A percentile compares a stretch with the other conserved stretches of the same genome.
Evolutionary conservation across 1,284 basidiomycete species (phyloP).

Genomic region (Puccinia novopanici): DNA sequence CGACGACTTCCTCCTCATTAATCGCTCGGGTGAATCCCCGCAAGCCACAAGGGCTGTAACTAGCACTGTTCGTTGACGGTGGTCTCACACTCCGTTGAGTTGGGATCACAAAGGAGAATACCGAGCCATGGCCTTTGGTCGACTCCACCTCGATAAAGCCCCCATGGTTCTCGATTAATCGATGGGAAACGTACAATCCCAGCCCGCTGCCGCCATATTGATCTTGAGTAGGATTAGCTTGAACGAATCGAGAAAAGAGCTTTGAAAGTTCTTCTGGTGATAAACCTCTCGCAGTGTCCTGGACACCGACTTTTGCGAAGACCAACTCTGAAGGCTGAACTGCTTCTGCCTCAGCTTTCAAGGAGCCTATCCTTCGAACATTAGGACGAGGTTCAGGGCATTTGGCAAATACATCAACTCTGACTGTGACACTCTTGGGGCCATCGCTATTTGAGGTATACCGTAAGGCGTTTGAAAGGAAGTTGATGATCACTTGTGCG

Average conservation of each 20-base stretch:
- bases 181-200: conserved; percentile 47
- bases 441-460: conserved; percentile 45
- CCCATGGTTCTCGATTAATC: conserved; percentile 49
- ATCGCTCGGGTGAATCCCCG: conserved; percentile 23
- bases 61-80: not conserved
- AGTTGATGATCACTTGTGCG: conserved; percentile 48
- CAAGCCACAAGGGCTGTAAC: conserved; percentile 2
- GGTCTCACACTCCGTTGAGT: conserved; percentile 28
- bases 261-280: conserved; percentile 40
- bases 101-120: conserved; percentile 48
- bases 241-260: conserved; percentile 46
- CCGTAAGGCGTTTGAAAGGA: conserved; percentile 45
- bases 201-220: conserved; percentile 46
- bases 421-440: conserved; percentile 29
- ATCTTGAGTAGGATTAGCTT: conserved; percentile 50
- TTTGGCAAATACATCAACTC: conserved; percentile 35
- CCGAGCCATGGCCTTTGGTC: conserved; percentile 46
- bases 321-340: conserved; percentile 20
- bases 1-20: conserved; percentile 28
- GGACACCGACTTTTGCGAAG: conserved; percentile 35
- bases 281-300: conserved; percentile 48
- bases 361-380: conserved; percentile 32
- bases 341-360: conserved; percentile 31
- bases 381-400: conserved; percentile 40
- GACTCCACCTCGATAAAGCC: conserved; percentile 48